These are phyloP conservation scores for Neurospora africana DNA, from an alignment of 495 filamentous ascomycete genomes.

Conservation along the genomic window DNA sequence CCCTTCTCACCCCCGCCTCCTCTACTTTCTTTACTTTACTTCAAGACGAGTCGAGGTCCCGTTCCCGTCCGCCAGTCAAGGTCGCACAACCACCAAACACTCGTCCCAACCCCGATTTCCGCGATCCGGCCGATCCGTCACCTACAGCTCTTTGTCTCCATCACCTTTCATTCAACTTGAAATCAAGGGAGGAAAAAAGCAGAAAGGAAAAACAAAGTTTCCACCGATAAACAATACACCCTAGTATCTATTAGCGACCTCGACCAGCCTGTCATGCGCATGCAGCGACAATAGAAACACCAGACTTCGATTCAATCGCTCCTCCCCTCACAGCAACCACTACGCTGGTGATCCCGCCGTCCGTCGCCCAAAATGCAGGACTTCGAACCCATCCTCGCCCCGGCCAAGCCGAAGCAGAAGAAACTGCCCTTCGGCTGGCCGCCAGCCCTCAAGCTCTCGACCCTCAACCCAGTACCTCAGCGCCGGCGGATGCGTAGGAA, in stretches of 20 bases:
- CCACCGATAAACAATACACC: not conserved
- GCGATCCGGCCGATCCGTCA: not conserved
- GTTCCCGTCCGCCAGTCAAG: not conserved
- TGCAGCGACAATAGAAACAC: conserved; percentile 16
- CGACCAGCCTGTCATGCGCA: conserved; percentile 9
- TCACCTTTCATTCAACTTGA: not conserved
- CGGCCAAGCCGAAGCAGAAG: conserved; percentile 17
- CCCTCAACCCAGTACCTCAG: conserved; percentile 49
- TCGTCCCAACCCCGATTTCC: not conserved
- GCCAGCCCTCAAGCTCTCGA: conserved; percentile 14
- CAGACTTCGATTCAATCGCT: conserved; percentile 1
- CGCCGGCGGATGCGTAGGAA: conserved; percentile 61
- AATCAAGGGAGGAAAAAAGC: not conserved
- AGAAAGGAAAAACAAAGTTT: not conserved
- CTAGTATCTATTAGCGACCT: not conserved
- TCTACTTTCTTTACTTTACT: not conserved
- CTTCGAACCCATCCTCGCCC: conserved; percentile 14
- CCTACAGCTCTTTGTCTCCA: not conserved
- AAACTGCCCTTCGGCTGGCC: conserved; percentile 21
- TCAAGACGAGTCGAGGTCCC: not conserved
- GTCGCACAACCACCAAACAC: not conserved
- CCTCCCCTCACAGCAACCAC: not conserved
- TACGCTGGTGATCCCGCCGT: not conserved
- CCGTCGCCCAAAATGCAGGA: conserved; percentile 16
- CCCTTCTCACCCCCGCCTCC: not conserved